Evolutionary conservation across 306 rosid species (phyloP).

Genomic region (Vachellia pachyceras): DNA sequence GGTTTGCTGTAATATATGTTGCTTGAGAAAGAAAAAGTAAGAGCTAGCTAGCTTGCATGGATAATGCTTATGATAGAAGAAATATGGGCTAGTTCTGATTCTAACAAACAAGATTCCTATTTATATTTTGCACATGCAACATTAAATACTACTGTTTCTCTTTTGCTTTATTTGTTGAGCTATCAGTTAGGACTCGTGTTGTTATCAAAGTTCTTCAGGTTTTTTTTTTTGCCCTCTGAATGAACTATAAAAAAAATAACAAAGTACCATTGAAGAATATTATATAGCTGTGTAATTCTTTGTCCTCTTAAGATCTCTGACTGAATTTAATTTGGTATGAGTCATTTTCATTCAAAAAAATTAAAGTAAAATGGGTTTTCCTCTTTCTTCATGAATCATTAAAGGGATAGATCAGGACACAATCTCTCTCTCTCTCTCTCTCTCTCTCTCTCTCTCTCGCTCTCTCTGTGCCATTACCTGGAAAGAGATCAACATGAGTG

Average conservation of each 20-base stretch:
- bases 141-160: conserved; percentile 52
- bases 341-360: conserved; percentile 50
- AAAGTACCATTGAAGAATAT: conserved; percentile 49
- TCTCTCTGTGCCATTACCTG: background rate
- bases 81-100: conserved; percentile 12
- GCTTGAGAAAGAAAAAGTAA: conserved; percentile 51
- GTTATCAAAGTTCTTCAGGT: conserved; percentile 46
- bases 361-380: background rate
- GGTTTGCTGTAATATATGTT: conserved; percentile 36
- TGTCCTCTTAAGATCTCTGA: conserved; percentile 45
- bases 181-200: conserved; percentile 59
- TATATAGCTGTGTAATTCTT: conserved; percentile 44
- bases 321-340: conserved; percentile 48
- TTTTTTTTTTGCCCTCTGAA: conserved; percentile 26
- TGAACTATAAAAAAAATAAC: too few species aligned
- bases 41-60: conserved; percentile 38
- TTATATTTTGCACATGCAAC: conserved; percentile 62
- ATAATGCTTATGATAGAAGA: conserved; percentile 65
- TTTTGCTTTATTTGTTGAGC: conserved; percentile 70
- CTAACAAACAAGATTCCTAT: conserved; percentile 46
- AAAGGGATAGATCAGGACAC: background rate
- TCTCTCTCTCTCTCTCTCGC: background rate
- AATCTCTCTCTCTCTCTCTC: background rate
- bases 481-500: conserved; percentile 20
- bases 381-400: background rate